A percentile compares a stretch with the other conserved stretches of the same genome.
Conservation (phyloP, 192 early-diverging fungal species). For the Coemansia sp. region DNA sequence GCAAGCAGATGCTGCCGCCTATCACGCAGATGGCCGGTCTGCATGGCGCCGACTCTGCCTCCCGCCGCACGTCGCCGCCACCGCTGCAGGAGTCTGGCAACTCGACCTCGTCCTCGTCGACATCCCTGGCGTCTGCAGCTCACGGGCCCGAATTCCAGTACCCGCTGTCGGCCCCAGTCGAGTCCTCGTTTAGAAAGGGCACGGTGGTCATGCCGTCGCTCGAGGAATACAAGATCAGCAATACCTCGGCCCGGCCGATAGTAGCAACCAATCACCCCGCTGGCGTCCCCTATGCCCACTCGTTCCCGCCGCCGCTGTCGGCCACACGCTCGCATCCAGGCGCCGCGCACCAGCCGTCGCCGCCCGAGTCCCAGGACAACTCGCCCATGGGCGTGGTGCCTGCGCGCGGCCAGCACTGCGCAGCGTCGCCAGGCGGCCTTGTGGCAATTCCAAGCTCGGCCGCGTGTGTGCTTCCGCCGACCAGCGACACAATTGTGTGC, state of each 20-base stretch:
- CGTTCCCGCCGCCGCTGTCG: constrained; percentile 38
- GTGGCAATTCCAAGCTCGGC: constrained; percentile 13
- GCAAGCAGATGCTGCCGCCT: constrained; percentile 22
- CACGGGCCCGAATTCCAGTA: background rate
- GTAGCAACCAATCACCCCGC: background rate
- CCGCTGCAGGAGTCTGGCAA: constrained; percentile 2
- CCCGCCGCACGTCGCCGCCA: background rate
- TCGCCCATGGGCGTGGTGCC: constrained; percentile 15
- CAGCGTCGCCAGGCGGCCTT: constrained; percentile 2
- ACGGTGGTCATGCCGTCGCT: constrained; percentile 22
- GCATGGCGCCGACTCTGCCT: background rate
- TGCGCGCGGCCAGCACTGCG: constrained; percentile 6
- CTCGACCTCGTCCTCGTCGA: constrained; percentile 2
- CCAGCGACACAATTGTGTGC: constrained; percentile 12
- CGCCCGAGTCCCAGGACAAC: constrained; percentile 33
- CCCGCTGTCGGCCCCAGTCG: constrained; percentile 17
- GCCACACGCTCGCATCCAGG: constrained; percentile 29
- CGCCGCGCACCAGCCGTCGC: constrained; percentile 23
- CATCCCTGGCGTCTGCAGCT: constrained; percentile 5
- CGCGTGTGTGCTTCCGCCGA: constrained; percentile 8
- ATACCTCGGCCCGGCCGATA: background rate
- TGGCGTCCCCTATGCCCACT: background rate
- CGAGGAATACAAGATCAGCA: constrained; percentile 30
- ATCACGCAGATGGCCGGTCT: constrained; percentile 34
- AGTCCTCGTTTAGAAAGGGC: constrained; percentile 18